phyloP scores from a whole-genome alignment of 345 rosid species.

The Gossypium herbaceum region DNA sequence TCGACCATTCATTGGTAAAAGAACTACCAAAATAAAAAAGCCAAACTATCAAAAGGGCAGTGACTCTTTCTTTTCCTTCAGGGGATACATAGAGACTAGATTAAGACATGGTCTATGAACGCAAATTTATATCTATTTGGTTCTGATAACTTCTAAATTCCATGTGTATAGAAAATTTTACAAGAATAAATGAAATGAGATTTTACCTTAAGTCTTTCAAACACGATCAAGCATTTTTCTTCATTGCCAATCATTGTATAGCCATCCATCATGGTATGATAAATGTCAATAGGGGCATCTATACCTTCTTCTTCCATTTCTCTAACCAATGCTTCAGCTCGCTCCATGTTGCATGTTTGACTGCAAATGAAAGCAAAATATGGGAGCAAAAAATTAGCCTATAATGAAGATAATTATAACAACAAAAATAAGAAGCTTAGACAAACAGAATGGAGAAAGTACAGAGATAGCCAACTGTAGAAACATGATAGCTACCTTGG shows the following conservation, averaged over 20 bases:
- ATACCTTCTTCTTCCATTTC: constrained; percentile 98
- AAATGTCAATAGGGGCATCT: constrained; percentile 84
- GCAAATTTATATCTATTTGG: background rate
- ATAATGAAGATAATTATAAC: constrained; percentile 10
- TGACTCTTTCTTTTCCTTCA: background rate
- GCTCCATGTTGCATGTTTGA: constrained; percentile 71
- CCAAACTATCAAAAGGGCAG: background rate
- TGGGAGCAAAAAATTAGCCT: constrained; percentile 10
- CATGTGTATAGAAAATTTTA: background rate
- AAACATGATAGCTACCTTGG: background rate
- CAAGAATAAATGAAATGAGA: constrained; percentile 5
- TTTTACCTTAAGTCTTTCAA: constrained; percentile 81
- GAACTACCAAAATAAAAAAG: background rate
- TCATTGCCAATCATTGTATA: constrained; percentile 77
- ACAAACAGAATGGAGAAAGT: background rate
- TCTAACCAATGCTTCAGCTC: constrained; percentile 81
- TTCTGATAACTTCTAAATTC: background rate
- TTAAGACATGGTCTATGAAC: background rate
- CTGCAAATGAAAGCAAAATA: constrained; percentile 30
- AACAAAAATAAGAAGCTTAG: background rate
- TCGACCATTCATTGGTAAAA: background rate
- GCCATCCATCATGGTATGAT: constrained; percentile 99
- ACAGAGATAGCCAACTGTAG: background rate
- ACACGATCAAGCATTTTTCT: constrained; percentile 81
- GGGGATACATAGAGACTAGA: background rate